Evolutionary conservation across 2,329 filamentous ascomycete genomes (phyloP), one percentile per base, ranked within the genome.

Genomic region (Nemania diffusa): DNA sequence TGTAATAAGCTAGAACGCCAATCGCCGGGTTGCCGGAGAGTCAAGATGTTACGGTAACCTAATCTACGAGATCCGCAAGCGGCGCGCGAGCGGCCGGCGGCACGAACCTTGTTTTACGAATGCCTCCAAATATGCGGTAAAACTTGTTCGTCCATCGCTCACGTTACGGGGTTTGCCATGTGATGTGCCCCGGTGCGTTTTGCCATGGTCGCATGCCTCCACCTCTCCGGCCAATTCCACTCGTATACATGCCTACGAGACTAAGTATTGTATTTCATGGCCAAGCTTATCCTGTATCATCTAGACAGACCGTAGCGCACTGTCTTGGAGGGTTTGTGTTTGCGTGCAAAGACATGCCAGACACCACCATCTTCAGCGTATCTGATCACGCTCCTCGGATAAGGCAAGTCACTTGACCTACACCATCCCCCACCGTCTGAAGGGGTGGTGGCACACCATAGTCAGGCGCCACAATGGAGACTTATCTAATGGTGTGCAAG

Each of bases 341-440:
- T 48, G 55, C 55, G 59, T 51, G 46, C 17, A 20, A 56, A 67
- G 13, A 40, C 37, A 40, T 13, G 3, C 32, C 32, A 34, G 32
- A 34, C 32, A 34, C 15, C 63, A 66, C 67, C 63, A 62, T 62
- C 64, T 67, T 56, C 26, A 52, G 57, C 58, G 57, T 57, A 40
- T 55, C 29, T 72, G 73, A 70, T 76, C 73, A 75, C 68, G 71
- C 67, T 73, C 70, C 68, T 66, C 69, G 48, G 63, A 70, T 70
- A 57, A 52, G 42, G 51, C 26, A 50, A 17, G 67, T 76, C 75
- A 76, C 68, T 76, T 76, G 75, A 76, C 74, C 73, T 62, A 53
- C 15, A 56, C 53, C 62, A 58, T 59, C 62, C 65, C 62, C 65
- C 50, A 62, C 65, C 64, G 58, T 62, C 65, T 65, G 46, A 58